Evolutionary conservation across 352 stramenopile genomes (phyloP), one percentile per base, ranked within the genome.

Genomic region (Phytophthora boehmeriae): DNA sequence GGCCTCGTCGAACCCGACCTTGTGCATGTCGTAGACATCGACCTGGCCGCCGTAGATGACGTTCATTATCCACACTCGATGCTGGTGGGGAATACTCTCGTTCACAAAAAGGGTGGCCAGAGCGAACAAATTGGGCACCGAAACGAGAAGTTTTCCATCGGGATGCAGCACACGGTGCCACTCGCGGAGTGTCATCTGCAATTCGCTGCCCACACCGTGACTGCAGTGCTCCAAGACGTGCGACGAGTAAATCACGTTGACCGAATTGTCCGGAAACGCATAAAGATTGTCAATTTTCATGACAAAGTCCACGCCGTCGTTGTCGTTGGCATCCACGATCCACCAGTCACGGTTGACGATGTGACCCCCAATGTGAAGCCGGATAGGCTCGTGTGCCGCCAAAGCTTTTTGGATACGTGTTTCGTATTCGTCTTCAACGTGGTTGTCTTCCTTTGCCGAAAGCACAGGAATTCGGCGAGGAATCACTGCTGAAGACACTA

Each of bases 211-310:
- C 11, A 88, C 71, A n/a, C 74, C 80, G 41, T 88, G 86, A 27
- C 71, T 68, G n/a, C 71, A 76, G 50, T 95, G 86, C 61, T 96
- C 88, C 13, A 96, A 72, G 10, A 88, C 73, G 22, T 96, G 88
- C 0, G 80, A 91, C 3, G 78, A 77, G 60, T 94, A 96, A 22
- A 96, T 81, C 2, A 46, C 70, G 5, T 69, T 46, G 1, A 90
- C 80, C 0, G 85, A 92, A 34, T 53, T 68, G 43, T 85, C 73
- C 0, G 71, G 77, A 41, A 96, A 89, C 11, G 73, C 63, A 32
- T 92, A 76, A 8, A 96, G 47, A 44, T 93, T 86, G 38, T 75
- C 63, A 70, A 96, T 94, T 5, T 71, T 61, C 39, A 88, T 58
- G 5, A 80, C 52, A 23, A 92, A 85, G 63, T 96, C 87, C 16